Conservation (phyloP, 306 rosid genomes). For the Gastrolobium bilobum region DNA sequence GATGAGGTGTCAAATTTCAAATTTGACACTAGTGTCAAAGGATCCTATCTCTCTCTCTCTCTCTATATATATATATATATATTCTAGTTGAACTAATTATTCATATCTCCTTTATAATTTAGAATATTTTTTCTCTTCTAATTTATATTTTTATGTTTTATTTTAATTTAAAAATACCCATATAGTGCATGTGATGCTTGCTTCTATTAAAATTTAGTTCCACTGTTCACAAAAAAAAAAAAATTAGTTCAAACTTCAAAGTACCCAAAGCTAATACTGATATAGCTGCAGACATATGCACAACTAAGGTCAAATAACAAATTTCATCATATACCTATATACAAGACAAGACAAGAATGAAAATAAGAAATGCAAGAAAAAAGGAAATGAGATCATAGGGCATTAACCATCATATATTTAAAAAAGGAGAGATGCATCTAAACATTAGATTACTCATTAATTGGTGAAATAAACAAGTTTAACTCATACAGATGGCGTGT, state of each 20-base stretch:
- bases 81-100: no score
- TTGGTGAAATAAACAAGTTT: slow-evolving; percentile 24
- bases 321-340: not conserved
- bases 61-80: no score
- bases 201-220: not conserved
- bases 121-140: no score
- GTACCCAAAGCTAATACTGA: not conserved
- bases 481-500: slow-evolving; percentile 1
- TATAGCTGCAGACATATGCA: slow-evolving; percentile 3
- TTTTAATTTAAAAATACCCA: no score
- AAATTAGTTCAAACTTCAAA: not conserved
- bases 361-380: slow-evolving; percentile 12
- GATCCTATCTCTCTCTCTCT: no score
- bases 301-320: slow-evolving; percentile 2
- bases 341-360: not conserved
- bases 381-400: slow-evolving; percentile 11
- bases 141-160: no score
- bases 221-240: not conserved
- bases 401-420: slow-evolving; percentile 23
- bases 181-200: no score
- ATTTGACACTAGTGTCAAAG: no score
- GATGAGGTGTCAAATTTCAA: no score
- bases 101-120: no score
- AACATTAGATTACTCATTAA: slow-evolving; percentile 28
- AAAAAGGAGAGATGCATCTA: slow-evolving; percentile 22